Evolutionary conservation across 352 stramenopile genomes (phyloP).

Genomic region (Phytophthora hibernalis): DNA sequence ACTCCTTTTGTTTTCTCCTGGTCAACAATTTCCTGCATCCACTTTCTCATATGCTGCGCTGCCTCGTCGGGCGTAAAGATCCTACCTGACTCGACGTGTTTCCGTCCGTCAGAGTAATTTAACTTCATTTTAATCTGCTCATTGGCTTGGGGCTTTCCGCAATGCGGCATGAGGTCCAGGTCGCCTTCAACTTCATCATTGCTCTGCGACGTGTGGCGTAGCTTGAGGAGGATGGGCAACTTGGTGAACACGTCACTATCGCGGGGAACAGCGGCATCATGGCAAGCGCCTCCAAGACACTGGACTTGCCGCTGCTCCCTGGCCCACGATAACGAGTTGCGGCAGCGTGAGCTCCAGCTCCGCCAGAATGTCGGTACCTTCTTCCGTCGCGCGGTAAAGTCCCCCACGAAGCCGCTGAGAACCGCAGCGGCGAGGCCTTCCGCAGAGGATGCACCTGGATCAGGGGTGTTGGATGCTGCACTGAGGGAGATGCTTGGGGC

Average conservation of each 20-base stretch:
- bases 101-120: constrained; percentile 38
- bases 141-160: neutral
- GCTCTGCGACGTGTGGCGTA: constrained; percentile 25
- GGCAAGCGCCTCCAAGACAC: constrained; percentile 51
- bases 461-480: neutral
- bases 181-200: constrained; percentile 26
- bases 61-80: constrained; percentile 29
- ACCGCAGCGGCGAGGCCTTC: constrained; percentile 35
- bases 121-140: constrained; percentile 41
- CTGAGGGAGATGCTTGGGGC: neutral
- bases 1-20: constrained; percentile 29
- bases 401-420: constrained; percentile 39
- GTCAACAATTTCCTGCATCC: constrained; percentile 52
- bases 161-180: constrained; percentile 33
- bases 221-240: constrained; percentile 51
- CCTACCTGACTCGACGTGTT: constrained; percentile 26
- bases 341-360: constrained; percentile 36
- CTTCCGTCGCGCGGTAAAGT: constrained; percentile 42
- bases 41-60: constrained; percentile 33
- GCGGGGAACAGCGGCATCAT: constrained; percentile 57
- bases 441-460: neutral
- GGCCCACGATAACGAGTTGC: constrained; percentile 53
- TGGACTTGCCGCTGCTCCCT: constrained; percentile 60
- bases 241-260: constrained; percentile 44
- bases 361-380: constrained; percentile 16